These are phyloP conservation scores for Melastoma candidum DNA, from an alignment of 441 rosid species.

Conservation along the genomic window DNA sequence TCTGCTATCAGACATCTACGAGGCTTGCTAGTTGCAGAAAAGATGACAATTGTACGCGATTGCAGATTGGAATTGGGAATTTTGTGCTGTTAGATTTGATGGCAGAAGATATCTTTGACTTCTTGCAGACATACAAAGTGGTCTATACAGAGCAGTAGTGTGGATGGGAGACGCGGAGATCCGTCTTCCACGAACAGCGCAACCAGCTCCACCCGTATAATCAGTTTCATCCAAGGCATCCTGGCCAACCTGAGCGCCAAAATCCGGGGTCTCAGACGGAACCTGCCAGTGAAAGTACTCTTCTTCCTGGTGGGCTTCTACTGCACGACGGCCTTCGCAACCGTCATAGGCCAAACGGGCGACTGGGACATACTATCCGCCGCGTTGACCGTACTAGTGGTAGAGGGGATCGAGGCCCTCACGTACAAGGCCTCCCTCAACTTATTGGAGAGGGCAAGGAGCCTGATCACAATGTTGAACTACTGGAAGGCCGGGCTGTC, in stretches of 20 bases:
- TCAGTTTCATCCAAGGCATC: slow-evolving; percentile 47
- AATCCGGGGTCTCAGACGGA: slow-evolving; percentile 45
- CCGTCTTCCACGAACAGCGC: slow-evolving; percentile 40
- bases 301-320: slow-evolving; percentile 86
- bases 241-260: slow-evolving; percentile 41
- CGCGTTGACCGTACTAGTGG: slow-evolving; percentile 61
- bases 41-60: neutral
- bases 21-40: too few relatives aligned
- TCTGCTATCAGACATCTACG: neutral
- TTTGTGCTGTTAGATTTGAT: neutral
- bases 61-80: neutral
- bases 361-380: slow-evolving; percentile 95
- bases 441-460: slow-evolving; percentile 33
- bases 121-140: slow-evolving; percentile 40
- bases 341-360: slow-evolving; percentile 89
- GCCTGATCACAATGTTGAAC: slow-evolving; percentile 58
- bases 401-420: slow-evolving; percentile 84
- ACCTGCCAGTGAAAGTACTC: slow-evolving; percentile 53
- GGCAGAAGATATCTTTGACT: neutral
- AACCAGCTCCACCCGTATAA: slow-evolving; percentile 44
- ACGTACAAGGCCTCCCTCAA: slow-evolving; percentile 61
- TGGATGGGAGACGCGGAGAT: slow-evolving; percentile 37
- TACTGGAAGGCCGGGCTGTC: slow-evolving; percentile 89
- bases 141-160: slow-evolving; percentile 44
- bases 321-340: slow-evolving; percentile 80